Conservation (phyloP, 179 eudicot genomes). For the Amaranthus tricolor region DNA sequence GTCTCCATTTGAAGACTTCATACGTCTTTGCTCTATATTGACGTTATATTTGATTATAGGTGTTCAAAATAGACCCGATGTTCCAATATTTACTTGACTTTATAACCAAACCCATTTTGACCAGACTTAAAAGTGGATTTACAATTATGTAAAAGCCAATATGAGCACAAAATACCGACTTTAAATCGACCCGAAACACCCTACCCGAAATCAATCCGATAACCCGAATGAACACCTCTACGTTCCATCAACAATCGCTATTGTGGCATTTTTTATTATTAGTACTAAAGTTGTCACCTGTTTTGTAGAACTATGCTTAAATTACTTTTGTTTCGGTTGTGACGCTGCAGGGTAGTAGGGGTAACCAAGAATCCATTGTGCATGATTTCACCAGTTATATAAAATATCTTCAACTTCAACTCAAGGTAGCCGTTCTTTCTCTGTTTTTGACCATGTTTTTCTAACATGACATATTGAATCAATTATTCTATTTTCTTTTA, state of each 20-base stretch:
- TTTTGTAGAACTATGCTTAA: background rate
- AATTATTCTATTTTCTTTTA: too few relatives aligned
- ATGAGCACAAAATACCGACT: too few relatives aligned
- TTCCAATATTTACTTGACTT: too few relatives aligned
- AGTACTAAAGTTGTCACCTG: background rate
- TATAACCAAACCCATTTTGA: too few relatives aligned
- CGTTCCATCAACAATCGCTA: background rate
- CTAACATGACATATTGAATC: background rate
- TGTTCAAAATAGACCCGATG: too few relatives aligned
- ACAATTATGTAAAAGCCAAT: too few relatives aligned
- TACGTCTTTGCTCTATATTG: background rate
- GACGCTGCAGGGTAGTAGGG: slow-evolving; percentile 14
- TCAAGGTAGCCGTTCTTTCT: slow-evolving; percentile 16
- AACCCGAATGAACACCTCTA: too few relatives aligned
- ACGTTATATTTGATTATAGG: too few relatives aligned
- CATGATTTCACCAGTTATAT: slow-evolving; percentile 8
- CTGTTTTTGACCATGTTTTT: background rate
- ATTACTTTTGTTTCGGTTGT: background rate
- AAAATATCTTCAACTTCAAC: slow-evolving; percentile 21
- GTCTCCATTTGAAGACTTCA: background rate
- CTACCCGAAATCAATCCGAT: too few relatives aligned
- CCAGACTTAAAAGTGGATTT: too few relatives aligned
- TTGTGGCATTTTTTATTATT: background rate
- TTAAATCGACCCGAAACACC: too few relatives aligned
- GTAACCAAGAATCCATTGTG: slow-evolving; percentile 9